phyloP scores from a whole-genome alignment of 31 red algal species.

The Porphyra umbilicalis region DNA sequence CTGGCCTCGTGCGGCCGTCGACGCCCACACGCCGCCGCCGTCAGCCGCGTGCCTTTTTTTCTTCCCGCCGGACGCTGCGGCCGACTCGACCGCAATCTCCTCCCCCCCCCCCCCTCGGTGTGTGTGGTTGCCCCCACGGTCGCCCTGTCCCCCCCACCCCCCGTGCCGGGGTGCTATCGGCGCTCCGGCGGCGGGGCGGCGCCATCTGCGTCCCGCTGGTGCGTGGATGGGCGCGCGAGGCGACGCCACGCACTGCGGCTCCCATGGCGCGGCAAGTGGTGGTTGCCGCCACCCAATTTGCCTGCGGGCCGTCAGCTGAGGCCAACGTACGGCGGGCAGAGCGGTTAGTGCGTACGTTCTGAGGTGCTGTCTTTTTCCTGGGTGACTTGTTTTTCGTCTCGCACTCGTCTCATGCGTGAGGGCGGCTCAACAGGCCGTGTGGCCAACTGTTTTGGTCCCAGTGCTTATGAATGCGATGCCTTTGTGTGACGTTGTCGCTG shows the following conservation, averaged over 20 bases:
- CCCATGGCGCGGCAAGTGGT: background rate
- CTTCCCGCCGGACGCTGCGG: too few species aligned
- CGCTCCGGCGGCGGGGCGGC: background rate
- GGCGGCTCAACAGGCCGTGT: background rate
- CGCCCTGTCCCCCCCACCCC: background rate
- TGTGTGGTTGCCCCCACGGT: too few species aligned
- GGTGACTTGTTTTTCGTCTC: background rate
- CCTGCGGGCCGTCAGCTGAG: background rate
- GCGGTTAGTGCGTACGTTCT: background rate
- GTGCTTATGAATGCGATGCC: too few species aligned
- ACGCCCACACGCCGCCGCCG: too few species aligned
- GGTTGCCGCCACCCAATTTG: conserved; percentile 13
- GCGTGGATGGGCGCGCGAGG: background rate
- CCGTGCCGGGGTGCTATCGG: background rate
- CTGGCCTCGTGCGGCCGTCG: too few species aligned
- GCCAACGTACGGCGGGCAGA: conserved; percentile 4
- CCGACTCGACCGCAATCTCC: too few species aligned
- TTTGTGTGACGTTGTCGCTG: too few species aligned
- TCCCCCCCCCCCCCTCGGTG: too few species aligned
- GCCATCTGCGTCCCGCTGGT: background rate
- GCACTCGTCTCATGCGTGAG: background rate
- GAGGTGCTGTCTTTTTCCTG: background rate
- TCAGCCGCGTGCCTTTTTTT: too few species aligned
- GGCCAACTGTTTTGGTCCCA: background rate
- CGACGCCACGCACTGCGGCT: background rate